Conservation (phyloP, 2,329 filamentous ascomycete species). For the Myriangium duriaei region DNA sequence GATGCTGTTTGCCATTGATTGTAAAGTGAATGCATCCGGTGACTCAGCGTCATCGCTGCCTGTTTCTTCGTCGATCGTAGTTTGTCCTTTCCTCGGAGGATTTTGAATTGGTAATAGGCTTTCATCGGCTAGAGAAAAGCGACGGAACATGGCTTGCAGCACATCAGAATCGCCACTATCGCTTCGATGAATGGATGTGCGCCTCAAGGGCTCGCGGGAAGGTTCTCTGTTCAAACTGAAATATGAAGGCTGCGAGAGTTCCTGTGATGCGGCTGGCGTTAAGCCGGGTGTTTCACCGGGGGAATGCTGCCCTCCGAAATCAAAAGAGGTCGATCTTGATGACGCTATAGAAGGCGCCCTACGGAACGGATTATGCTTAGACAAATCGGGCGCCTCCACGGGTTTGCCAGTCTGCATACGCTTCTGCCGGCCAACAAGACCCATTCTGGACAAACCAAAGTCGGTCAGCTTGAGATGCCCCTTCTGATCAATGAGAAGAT, state of each 20-base stretch:
- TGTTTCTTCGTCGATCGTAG: conserved; percentile 61
- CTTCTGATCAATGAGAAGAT: conserved; percentile 90
- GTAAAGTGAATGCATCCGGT: conserved; percentile 61
- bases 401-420: conserved; percentile 67
- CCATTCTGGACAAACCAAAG: conserved; percentile 95
- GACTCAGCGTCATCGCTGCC: conserved; percentile 57
- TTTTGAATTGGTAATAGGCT: conserved; percentile 2
- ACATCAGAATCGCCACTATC: conserved; percentile 87
- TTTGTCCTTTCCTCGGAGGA: conserved; percentile 33
- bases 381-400: conserved; percentile 77
- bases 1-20: conserved; percentile 42
- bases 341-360: conserved; percentile 75
- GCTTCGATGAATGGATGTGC: conserved; percentile 71
- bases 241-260: conserved; percentile 78
- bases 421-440: conserved; percentile 90
- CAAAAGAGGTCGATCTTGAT: conserved; percentile 85
- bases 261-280: conserved; percentile 58
- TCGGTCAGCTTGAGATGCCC: conserved; percentile 95
- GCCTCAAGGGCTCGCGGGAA: conserved; percentile 45
- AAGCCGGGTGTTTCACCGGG: conserved; percentile 77
- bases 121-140: conserved; percentile 45
- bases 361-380: conserved; percentile 85
- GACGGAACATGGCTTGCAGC: conserved; percentile 68
- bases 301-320: conserved; percentile 69
- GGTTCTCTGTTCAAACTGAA: conserved; percentile 62